Evolutionary conservation across 345 rosid genomes (phyloP).

Genomic region (Brassica nigra): DNA sequence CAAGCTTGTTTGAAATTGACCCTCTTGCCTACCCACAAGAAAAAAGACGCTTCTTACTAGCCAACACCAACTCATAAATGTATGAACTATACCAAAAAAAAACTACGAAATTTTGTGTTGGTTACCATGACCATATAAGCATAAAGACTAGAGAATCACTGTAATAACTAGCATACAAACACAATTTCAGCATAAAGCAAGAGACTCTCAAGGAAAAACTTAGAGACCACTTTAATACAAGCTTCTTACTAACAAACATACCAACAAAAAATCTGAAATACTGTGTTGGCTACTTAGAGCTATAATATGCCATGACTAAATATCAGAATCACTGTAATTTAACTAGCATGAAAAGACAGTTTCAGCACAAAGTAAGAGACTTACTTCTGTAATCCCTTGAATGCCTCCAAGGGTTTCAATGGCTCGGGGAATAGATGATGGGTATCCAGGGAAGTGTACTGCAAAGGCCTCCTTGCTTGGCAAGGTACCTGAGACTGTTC

Average conservation of each 20-base stretch:
- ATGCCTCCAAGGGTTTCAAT: slow-evolving; percentile 79
- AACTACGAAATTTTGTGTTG: background rate
- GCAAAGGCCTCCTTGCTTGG: slow-evolving; percentile 65
- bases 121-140: background rate
- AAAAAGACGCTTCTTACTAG: slow-evolving; percentile 6
- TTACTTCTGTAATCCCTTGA: slow-evolving; percentile 64
- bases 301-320: background rate
- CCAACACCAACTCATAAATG: background rate
- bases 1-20: slow-evolving; percentile 63
- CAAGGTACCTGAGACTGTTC: slow-evolving; percentile 63
- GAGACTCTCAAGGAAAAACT: background rate
- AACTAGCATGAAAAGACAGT: background rate
- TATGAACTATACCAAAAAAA: background rate
- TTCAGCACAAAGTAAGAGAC: background rate
- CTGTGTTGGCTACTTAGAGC: background rate
- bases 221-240: background rate
- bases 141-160: background rate
- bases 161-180: background rate
- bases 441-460: slow-evolving; percentile 86
- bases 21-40: slow-evolving; percentile 56
- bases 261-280: background rate
- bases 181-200: background rate
- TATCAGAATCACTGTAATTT: background rate
- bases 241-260: background rate
- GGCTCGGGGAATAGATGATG: slow-evolving; percentile 71